Conservation (phyloP, 139 green algal genomes). For the Zygnema circumcarinatum region DNA sequence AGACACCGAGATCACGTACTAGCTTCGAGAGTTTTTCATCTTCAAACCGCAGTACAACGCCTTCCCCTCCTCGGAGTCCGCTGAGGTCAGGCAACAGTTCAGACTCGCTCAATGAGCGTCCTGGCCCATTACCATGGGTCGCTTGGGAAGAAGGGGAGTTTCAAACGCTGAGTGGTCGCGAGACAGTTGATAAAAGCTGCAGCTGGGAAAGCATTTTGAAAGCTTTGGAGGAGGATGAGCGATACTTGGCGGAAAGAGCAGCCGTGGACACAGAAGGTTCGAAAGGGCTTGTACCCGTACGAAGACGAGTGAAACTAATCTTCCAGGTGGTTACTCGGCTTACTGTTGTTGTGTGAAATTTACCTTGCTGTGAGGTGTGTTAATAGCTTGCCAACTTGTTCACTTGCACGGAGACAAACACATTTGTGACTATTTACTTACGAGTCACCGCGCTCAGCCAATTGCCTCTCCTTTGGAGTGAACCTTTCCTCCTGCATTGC, state of each 20-base stretch:
- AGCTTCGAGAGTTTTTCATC: background rate
- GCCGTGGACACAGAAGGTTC: background rate
- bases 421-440: no score
- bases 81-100: background rate
- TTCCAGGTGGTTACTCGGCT: background rate
- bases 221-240: background rate
- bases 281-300: background rate
- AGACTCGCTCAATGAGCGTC: no score
- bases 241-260: background rate
- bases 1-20: background rate
- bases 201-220: background rate
- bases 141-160: slow-evolving; percentile 17
- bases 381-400: no score
- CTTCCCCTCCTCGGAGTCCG: background rate
- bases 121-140: background rate
- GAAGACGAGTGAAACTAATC: background rate
- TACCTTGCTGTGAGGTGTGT: no score
- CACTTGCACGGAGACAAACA: no score
- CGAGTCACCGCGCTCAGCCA: no score
- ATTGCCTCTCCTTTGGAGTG: no score
- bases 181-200: background rate
- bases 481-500: background rate
- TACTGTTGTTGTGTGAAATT: no score
- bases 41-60: background rate
- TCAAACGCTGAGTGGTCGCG: background rate